These are phyloP conservation scores for Vachellia collinsii DNA, from an alignment of 306 rosid species.

Conservation along the genomic window DNA sequence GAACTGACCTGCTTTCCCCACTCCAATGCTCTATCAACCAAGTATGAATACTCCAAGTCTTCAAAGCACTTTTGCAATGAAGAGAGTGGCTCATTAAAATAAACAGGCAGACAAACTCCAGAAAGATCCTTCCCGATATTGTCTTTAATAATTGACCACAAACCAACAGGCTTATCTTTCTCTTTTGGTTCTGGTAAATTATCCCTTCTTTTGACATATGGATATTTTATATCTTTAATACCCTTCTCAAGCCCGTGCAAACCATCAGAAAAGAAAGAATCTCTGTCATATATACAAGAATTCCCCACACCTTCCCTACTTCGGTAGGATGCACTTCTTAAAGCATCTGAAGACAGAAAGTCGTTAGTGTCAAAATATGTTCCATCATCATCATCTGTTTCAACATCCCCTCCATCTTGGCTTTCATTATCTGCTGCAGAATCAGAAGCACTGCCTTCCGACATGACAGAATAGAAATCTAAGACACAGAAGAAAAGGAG, in stretches of 20 bases:
- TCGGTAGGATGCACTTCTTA: constrained; percentile 91
- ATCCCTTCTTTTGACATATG: constrained; percentile 86
- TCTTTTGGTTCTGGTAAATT: constrained; percentile 93
- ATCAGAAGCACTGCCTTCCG: constrained; percentile 91
- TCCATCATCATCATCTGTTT: constrained; percentile 91
- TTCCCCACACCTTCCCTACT: constrained; percentile 79
- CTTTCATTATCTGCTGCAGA: constrained; percentile 92
- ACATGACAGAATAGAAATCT: constrained; percentile 97
- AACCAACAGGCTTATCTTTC: constrained; percentile 85
- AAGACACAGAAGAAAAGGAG: constrained; percentile 42
- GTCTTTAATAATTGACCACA: constrained; percentile 99
- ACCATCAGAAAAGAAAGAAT: constrained; percentile 63
- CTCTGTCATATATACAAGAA: constrained; percentile 62
- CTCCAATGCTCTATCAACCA: constrained; percentile 89
- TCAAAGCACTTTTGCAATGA: constrained; percentile 98
- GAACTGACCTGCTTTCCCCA: constrained; percentile 98
- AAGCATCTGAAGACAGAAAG: constrained; percentile 73
- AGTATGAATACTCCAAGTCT: constrained; percentile 93
- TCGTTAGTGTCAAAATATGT: constrained; percentile 78
- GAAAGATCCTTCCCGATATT: constrained; percentile 98
- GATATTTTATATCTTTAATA: constrained; percentile 67
- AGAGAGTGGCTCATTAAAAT: constrained; percentile 97
- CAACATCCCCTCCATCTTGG: constrained; percentile 91
- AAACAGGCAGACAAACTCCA: constrained; percentile 99
- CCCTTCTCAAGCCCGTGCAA: constrained; percentile 64